Evolutionary conservation across 2,329 filamentous ascomycete genomes (phyloP), one percentile per base, ranked within the genome.

Genomic region (Westerdykella ornata): DNA sequence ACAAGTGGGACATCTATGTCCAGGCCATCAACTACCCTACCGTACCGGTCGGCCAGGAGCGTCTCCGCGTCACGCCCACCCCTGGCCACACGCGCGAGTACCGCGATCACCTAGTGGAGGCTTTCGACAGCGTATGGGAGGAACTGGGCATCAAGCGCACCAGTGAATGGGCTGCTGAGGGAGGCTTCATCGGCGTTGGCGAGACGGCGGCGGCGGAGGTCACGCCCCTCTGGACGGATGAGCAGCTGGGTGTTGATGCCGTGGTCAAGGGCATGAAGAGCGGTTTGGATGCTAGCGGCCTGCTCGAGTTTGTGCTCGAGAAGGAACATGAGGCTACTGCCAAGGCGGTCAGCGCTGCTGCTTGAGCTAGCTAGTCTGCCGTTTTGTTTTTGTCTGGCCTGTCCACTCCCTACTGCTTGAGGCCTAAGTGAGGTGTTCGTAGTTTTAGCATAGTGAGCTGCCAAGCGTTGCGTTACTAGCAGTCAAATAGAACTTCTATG

Each of bases 21-120:
- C 92, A 98, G 71, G 88, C 88, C 41, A 97, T 98, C 77, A 98
- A 98, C 72, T 97, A 97, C 70, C 92, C 92, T 2, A 98, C 92
- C 38, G 92, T 98, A 2, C 92, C 92, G 2, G 88, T 94, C 5
- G 92, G 92, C n/a, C 89, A 98, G 72, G 92, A 98, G 69, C 83
- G 92, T 44, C 82, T 98, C 42, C 85, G 92, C 52, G 88, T 98
- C 66, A 98, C 92, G 1, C 92, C 92, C 0, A 98, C 92, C 1
- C 92, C 92, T 0, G 92, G 92, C 33, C 92, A 98, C 66, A 80
- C 79, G 41, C 84, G 84, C 68, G 80, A 86, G 54, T 88, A 85
- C 70, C 87, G 88, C 47, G 84, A 94, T 51, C 81, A 94, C 57
- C 81, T 98, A 4, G 82, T 96, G 19, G 69, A 81, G 45, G 88